Conservation (phyloP, 2,329 filamentous ascomycete genomes). For the Tolypocladium inflatum region DNA sequence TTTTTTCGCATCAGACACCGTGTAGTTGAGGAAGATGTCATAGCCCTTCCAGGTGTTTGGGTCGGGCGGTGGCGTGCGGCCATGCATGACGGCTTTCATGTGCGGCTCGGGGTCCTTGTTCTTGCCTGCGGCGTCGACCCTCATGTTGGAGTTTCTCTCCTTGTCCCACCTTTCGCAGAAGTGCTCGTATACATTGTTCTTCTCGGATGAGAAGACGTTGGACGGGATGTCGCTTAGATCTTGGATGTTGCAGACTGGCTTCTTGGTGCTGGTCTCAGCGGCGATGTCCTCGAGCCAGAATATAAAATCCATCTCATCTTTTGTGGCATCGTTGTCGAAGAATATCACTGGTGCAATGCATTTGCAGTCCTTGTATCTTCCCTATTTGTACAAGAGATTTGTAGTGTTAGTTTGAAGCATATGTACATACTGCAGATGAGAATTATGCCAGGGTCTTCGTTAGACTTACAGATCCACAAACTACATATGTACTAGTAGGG, state of each 20-base stretch:
- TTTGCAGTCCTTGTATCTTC: neutral
- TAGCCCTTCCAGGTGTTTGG: neutral
- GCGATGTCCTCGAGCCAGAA: too few species aligned
- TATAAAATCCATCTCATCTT: neutral
- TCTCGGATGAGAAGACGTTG: neutral
- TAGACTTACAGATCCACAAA: neutral
- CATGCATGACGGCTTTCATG: neutral
- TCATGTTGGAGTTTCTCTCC: neutral
- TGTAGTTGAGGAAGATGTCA: neutral
- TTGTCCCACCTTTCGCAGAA: neutral
- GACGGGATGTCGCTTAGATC: neutral
- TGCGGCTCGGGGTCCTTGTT: neutral
- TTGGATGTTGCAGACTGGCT: neutral
- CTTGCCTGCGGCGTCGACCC: neutral
- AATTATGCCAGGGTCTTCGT: neutral
- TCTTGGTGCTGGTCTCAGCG: neutral
- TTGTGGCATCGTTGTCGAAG: neutral
- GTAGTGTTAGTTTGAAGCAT: neutral
- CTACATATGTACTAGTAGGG: neutral
- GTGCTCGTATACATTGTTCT: neutral
- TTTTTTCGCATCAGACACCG: neutral
- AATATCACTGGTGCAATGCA: neutral
- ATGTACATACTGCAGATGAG: too few species aligned
- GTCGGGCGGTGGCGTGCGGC: neutral
- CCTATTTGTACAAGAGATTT: neutral